Percentiles rank a stretch among this genome's conserved stretches.
phyloP scores from a whole-genome alignment of 1,284 basidiomycete species.

The Neonothopanus nambi region DNA sequence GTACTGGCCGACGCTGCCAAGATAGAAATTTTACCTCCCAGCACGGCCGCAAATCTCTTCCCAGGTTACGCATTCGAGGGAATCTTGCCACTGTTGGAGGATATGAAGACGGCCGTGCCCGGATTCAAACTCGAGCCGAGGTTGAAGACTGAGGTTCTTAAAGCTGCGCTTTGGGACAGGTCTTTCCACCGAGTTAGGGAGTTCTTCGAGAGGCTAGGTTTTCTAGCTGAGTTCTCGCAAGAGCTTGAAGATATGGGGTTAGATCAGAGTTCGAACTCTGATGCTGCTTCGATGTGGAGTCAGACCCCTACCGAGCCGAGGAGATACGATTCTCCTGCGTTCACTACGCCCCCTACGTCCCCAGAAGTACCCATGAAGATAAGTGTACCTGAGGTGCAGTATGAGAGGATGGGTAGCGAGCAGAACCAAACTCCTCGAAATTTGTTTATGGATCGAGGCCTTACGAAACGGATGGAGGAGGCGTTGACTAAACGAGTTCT shows the following conservation, averaged over 20 bases:
- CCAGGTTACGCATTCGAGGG: neutral
- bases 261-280: no score
- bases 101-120: no score
- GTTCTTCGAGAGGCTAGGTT: slow-evolving; percentile 1
- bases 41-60: no score
- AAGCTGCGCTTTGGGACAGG: neutral
- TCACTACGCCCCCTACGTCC: neutral
- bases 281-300: no score
- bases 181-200: slow-evolving; percentile 1
- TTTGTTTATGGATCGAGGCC: slow-evolving; percentile 4
- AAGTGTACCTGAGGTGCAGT: no score
- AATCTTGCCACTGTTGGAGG: neutral
- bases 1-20: no score
- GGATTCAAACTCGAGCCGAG: no score
- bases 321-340: neutral
- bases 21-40: no score
- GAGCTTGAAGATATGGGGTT: neutral
- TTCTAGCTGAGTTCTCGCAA: neutral
- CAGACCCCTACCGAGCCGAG: no score
- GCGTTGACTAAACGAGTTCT: slow-evolving; percentile 1
- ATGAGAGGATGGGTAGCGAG: neutral
- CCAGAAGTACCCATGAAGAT: neutral
- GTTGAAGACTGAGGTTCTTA: neutral
- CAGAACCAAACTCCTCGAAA: neutral
- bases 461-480: slow-evolving; percentile 4